Evolutionary conservation across 202 grass and related monocot species (phyloP).

Genomic region (Panicum virgatum): DNA sequence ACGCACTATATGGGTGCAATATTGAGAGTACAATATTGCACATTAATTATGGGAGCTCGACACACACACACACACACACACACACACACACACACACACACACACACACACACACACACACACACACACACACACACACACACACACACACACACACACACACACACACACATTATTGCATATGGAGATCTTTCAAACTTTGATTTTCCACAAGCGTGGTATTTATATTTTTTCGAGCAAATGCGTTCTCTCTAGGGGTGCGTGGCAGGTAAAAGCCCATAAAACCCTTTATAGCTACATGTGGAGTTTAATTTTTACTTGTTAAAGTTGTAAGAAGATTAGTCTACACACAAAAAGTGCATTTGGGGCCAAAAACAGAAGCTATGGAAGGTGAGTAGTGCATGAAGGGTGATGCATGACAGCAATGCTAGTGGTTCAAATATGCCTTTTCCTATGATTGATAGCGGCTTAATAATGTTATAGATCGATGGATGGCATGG

Average conservation of each 20-base stretch:
- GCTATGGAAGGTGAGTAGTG: neutral
- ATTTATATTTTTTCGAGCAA: neutral
- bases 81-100: neutral
- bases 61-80: neutral
- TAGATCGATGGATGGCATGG: conserved; percentile 2
- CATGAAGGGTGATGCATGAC: neutral
- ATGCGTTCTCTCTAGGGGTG: neutral
- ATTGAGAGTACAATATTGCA: neutral
- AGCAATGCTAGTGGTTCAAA: neutral
- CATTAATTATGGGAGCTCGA: neutral
- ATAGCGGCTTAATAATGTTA: neutral
- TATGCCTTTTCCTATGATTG: neutral
- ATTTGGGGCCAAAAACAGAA: neutral
- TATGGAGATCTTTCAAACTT: neutral
- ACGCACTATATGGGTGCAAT: neutral
- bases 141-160: neutral
- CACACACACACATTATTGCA: neutral
- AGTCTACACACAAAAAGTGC: neutral
- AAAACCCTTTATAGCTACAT: neutral
- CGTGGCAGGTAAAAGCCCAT: neutral
- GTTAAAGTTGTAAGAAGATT: neutral
- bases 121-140: neutral
- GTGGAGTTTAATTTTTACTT: neutral
- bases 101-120: neutral
- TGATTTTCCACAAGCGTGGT: neutral